phyloP scores from a whole-genome alignment of 106 monocot species.

The Ottelia alismoides region DNA sequence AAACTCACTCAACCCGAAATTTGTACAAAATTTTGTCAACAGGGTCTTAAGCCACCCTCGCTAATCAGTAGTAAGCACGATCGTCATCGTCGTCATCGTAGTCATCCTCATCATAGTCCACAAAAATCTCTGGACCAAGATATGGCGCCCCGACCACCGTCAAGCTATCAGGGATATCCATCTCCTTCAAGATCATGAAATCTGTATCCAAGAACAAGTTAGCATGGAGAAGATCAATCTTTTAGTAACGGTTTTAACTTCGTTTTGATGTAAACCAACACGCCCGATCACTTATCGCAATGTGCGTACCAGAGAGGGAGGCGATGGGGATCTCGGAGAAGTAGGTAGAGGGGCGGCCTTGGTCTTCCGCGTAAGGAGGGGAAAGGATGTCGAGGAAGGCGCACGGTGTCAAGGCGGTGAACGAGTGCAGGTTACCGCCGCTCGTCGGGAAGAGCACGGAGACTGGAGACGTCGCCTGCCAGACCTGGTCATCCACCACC shows the following conservation, averaged over 20 bases:
- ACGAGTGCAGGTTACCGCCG: slow-evolving; percentile 36
- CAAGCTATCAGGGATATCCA: slow-evolving; percentile 11
- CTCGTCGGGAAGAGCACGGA: slow-evolving; percentile 20
- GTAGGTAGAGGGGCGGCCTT: slow-evolving; percentile 8
- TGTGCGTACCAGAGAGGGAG: slow-evolving; percentile 9
- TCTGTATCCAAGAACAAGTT: slow-evolving; percentile 4
- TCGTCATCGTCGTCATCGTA: background rate
- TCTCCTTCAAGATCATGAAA: slow-evolving; percentile 11
- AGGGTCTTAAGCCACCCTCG: too few relatives aligned
- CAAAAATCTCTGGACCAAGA: slow-evolving; percentile 13
- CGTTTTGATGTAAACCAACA: too few relatives aligned
- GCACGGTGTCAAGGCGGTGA: slow-evolving; percentile 32
- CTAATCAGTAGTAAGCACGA: background rate
- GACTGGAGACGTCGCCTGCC: slow-evolving; percentile 3
- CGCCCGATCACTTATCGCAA: too few relatives aligned
- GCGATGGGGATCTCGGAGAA: slow-evolving; percentile 10
- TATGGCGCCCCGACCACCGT: slow-evolving; percentile 14
- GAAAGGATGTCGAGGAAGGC: slow-evolving; percentile 27
- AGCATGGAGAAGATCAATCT: too few relatives aligned
- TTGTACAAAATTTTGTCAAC: too few relatives aligned
- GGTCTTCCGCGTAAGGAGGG: slow-evolving; percentile 23
- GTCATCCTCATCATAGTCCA: slow-evolving; percentile 3
- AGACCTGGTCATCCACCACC: slow-evolving; percentile 3
- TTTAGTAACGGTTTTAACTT: too few relatives aligned
- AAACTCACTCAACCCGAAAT: too few relatives aligned